These are phyloP conservation scores for Tricholoma bakamatsutake DNA, from an alignment of 768 basidiomycete genomes.

Conservation along the genomic window DNA sequence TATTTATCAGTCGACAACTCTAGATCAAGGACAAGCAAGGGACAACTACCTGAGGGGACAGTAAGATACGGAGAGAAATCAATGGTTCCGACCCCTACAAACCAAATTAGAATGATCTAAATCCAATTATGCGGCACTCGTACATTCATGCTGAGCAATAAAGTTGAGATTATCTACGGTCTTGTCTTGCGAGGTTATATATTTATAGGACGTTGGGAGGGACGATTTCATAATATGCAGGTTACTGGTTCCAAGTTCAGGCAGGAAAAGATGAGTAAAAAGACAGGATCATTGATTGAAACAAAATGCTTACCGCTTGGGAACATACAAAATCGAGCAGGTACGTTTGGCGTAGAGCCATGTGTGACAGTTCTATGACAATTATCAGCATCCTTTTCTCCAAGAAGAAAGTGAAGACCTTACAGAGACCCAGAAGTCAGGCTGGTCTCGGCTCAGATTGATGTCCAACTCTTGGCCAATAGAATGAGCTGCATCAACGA, in stretches of 20 bases:
- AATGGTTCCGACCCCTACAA: slow-evolving; percentile 50
- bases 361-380: slow-evolving; percentile 71
- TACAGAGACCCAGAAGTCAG: slow-evolving; percentile 81
- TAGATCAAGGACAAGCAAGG: not conserved
- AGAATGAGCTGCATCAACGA: slow-evolving; percentile 82
- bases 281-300: not conserved
- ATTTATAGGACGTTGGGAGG: slow-evolving; percentile 51
- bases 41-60: slow-evolving; percentile 36
- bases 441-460: slow-evolving; percentile 47
- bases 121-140: not conserved
- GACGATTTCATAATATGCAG: slow-evolving; percentile 56
- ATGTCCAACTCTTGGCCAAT: slow-evolving; percentile 71
- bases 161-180: slow-evolving; percentile 25
- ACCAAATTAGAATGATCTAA: not conserved
- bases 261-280: not conserved
- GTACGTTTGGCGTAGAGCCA: slow-evolving; percentile 74
- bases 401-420: slow-evolving; percentile 15
- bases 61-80: slow-evolving; percentile 48
- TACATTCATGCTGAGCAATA: slow-evolving; percentile 37
- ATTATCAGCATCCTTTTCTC: not conserved
- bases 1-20: not conserved
- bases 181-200: slow-evolving; percentile 35
- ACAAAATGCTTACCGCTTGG: slow-evolving; percentile 33
- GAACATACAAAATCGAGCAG: slow-evolving; percentile 70
- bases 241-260: slow-evolving; percentile 36